Base-by-base conservation (phyloP, 2,329 filamentous ascomycete species). In the Neonectria punicea region DNA sequence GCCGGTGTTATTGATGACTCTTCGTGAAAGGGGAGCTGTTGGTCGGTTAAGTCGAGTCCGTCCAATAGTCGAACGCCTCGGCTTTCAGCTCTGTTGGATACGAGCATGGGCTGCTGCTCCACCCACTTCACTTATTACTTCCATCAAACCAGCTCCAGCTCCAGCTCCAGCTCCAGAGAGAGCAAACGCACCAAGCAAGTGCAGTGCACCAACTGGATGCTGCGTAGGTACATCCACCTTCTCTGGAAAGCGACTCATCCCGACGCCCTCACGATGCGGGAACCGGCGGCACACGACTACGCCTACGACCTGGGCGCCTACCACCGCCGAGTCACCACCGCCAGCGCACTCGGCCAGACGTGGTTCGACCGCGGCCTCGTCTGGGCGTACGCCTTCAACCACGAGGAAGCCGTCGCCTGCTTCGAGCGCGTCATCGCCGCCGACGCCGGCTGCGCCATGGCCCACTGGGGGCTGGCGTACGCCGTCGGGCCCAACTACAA, bases 351-450 rank as follows among this genome's bases (percentile, higher is more conserved):
- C 22, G 41, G 49, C n/a, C 55, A 63, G 25, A 43, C n/a, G 4
- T 64, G 61, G 57, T 64, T 92, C 75, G 83, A 91, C 74, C 87
- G 90, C 11, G 92, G 90, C 2, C 80, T 94, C n/a, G 82, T 89
- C 22, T 94, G 92, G 92, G 85, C 83, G 47, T 94, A 91, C 76
- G 90, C 83, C 22, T 94, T 94, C 81, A 93, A 94, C 74, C 91
- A 93, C 73, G 89, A 91, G 69, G 92, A 93, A 75, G 86, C 90
- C 0, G 85, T 84, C 5, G 79, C 79, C 44, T 93, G 90, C 78
- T 93, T 92, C 71, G 80, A 89, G 70, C 79, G 81, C 9, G 89
- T 88, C n/a, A 84, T 88, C 34, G 75, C 77, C 1, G 74, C 81
- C 51, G 90, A 93, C 66, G 66, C 79, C 0, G 67, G 76, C 2